Conservation (phyloP, 169 alveolate species). For the Eimeria praecox region DNA sequence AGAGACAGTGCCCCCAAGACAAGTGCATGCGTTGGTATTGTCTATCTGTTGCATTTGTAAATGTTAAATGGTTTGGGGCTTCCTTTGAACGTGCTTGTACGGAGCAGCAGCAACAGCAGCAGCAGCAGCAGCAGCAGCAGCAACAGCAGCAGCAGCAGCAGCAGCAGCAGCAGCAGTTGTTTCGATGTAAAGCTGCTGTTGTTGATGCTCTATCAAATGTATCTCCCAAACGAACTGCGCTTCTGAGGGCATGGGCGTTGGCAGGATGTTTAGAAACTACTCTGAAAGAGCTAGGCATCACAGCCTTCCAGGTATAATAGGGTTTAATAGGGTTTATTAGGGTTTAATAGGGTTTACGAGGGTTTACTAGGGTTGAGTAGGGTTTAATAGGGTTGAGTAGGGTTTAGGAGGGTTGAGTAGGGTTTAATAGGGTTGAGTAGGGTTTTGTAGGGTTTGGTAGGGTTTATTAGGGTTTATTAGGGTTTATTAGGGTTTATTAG, state of each 20-base stretch:
- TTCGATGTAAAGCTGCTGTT: slow-evolving; percentile 26
- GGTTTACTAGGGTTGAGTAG: too few species aligned
- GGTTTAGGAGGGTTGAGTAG: too few species aligned
- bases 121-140: slow-evolving; percentile 1
- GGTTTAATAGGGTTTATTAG: too few species aligned
- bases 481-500: too few species aligned
- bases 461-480: too few species aligned
- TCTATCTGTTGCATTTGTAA: slow-evolving; percentile 36
- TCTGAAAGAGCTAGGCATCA: too few species aligned
- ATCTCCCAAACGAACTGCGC: slow-evolving; percentile 55
- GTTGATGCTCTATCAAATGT: slow-evolving; percentile 53
- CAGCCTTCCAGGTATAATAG: slow-evolving; percentile 71
- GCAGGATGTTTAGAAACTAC: slow-evolving; percentile 79
- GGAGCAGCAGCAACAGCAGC: not conserved
- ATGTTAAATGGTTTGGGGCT: slow-evolving; percentile 70
- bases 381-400: too few species aligned
- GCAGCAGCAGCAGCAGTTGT: slow-evolving; percentile 59
- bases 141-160: slow-evolving; percentile 26
- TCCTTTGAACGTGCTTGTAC: slow-evolving; percentile 21
- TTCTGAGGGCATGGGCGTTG: slow-evolving; percentile 71
- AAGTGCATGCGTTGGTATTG: slow-evolving; percentile 15
- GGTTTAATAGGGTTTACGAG: too few species aligned
- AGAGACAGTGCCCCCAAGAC: slow-evolving; percentile 46
- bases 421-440: too few species aligned
- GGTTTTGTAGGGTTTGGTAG: too few species aligned